Base-by-base conservation (phyloP, 352 stramenopile species). In the Phytophthora pseudosyringae region DNA sequence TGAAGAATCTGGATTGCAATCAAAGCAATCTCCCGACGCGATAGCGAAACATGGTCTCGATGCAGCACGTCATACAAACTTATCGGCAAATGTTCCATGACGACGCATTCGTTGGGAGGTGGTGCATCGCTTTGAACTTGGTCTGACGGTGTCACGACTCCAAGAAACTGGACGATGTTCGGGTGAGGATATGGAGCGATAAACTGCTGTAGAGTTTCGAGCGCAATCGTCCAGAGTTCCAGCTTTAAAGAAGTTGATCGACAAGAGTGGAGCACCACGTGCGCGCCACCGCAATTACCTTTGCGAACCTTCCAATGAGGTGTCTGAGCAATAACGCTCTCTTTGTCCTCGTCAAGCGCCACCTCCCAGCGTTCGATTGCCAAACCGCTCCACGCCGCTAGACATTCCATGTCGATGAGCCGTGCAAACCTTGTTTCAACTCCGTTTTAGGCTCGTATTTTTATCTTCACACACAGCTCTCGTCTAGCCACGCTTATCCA, bases 61-160 rank as follows among this genome's bases (percentile, higher is more conserved):
- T 93, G 81, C 6, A 93, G 55, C 3, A 69, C 69, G 13, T 89
- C 73, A 43, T 83, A 91, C 33, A 91, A 60, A 54, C 76, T 91
- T 29, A 71, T 60, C 2, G 73, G 43, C 10, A 77, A 43, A 18
- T 71, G 55, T 50, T 89, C 81, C 58, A 75, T 78, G 12, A 90
- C 32, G n/a, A 91, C 52, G 7, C 65, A 65, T 26, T 59, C 47
- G 4, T 46, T 57, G 49, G 62, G 32, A 32, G 29, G 26, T 15
- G 28, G 10, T 32, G 21, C 4, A 16, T 47, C 38, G 26, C 25
- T 60, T 50, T 64, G 44, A 43, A 38, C 16, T n/a, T 54, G 48
- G 5, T 62, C 46, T 18, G 13, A 32, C 8, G 12, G 9, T 8
- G n/a, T 49, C 36, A 73, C 80, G 2, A 88, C 44, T 7, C 73